Conservation (phyloP, 2,329 filamentous ascomycete species). For the Botrytis aclada region DNA sequence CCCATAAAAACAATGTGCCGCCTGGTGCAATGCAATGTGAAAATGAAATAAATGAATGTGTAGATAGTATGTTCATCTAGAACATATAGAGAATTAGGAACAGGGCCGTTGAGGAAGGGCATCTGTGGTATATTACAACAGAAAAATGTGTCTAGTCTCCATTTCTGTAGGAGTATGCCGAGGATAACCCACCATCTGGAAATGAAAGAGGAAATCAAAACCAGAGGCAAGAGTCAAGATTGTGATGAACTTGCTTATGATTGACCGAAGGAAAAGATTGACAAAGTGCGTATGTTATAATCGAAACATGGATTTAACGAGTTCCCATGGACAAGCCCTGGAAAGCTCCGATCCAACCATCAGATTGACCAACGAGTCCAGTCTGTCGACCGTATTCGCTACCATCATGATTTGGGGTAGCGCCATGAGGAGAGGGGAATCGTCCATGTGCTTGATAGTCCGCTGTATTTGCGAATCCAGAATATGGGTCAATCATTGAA, state of each 20-base stretch:
- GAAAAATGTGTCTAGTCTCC: constrained; percentile 6
- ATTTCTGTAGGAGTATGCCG: constrained; percentile 4
- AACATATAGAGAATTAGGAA: constrained; percentile 11
- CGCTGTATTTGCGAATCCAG: constrained; percentile 42
- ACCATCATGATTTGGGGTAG: constrained; percentile 40
- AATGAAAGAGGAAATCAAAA: not conserved
- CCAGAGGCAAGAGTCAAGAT: not conserved
- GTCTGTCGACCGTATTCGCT: constrained; percentile 45
- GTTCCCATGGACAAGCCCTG: constrained; percentile 69
- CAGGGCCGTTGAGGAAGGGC: not conserved
- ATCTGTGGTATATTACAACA: constrained; percentile 20
- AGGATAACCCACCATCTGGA: not conserved
- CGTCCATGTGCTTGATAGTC: constrained; percentile 49
- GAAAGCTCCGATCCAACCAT: constrained; percentile 61
- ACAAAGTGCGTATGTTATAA: not conserved
- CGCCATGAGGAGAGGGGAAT: constrained; percentile 44
- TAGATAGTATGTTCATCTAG: constrained; percentile 9
- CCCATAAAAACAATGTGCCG: not conserved
- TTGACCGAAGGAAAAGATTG: not conserved
- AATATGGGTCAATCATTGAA: constrained; percentile 45
- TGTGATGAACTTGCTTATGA: not conserved
- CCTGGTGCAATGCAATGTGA: not conserved
- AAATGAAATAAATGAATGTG: constrained; percentile 5
- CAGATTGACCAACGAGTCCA: constrained; percentile 38
- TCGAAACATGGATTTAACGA: constrained; percentile 27